phyloP scores from a whole-genome alignment of 495 filamentous ascomycete genomes.

The Daldinia loculata region DNA sequence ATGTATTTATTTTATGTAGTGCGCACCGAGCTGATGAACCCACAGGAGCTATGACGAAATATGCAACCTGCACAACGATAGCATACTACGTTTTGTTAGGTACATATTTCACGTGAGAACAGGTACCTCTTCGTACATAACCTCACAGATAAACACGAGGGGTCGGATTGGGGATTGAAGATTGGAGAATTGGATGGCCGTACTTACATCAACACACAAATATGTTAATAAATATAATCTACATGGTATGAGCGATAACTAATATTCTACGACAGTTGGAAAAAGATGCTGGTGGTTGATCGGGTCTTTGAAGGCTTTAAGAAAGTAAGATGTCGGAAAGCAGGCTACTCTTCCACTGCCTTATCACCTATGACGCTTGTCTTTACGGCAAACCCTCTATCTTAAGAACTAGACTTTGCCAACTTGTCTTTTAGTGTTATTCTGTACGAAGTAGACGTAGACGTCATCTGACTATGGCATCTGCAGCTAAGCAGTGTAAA shows the following conservation, averaged over 20 bases:
- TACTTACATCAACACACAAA: neutral
- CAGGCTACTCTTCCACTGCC: neutral
- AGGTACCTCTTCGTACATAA: neutral
- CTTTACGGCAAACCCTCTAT: neutral
- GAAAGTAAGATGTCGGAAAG: neutral
- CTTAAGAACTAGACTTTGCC: neutral
- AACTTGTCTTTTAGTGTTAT: slow-evolving; percentile 6
- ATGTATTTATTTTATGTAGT: neutral
- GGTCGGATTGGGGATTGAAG: neutral
- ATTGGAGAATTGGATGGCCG: neutral
- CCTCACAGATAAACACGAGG: neutral
- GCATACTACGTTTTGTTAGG: neutral
- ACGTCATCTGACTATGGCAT: slow-evolving; percentile 23
- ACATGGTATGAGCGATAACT: too few relatives aligned
- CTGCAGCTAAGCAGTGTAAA: neutral
- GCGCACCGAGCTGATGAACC: neutral
- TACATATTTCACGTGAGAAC: neutral
- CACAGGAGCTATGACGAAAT: slow-evolving; percentile 23
- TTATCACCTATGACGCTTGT: slow-evolving; percentile 6
- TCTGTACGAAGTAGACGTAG: too few relatives aligned
- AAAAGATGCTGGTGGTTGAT: neutral
- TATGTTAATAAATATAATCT: neutral
- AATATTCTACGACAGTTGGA: neutral
- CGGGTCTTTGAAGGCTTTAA: neutral
- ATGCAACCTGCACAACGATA: slow-evolving; percentile 3